Percentiles rank a stretch among this genome's conserved stretches.
Evolutionary conservation across 495 filamentous ascomycete genomes (phyloP).

Genomic region (Echria macrotheca): DNA sequence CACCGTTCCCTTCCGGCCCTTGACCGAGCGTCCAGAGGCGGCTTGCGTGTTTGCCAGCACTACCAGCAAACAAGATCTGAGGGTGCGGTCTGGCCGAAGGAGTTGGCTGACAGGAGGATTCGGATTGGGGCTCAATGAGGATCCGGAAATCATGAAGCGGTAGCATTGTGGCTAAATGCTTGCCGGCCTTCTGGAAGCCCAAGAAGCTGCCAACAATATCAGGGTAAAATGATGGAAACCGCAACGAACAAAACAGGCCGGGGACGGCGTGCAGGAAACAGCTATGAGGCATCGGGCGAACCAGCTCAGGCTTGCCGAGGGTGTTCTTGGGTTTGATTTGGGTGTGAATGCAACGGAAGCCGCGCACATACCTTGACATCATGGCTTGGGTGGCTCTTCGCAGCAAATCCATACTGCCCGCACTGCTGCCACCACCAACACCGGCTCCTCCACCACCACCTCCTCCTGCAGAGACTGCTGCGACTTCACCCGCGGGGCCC

Average conservation of each 20-base stretch:
- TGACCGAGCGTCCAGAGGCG: neutral
- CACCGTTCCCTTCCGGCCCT: slow-evolving; percentile 4
- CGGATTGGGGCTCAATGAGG: slow-evolving; percentile 3
- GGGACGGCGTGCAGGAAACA: neutral
- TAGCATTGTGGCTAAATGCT: slow-evolving; percentile 22
- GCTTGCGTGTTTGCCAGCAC: slow-evolving; percentile 5
- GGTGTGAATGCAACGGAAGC: slow-evolving; percentile 13
- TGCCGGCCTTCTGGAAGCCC: slow-evolving; percentile 24
- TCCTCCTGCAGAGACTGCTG: slow-evolving; percentile 15
- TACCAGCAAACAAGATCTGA: neutral
- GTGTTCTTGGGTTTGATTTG: neutral
- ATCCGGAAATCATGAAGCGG: slow-evolving; percentile 10
- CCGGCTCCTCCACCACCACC: too few relatives aligned
- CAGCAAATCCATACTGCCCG: slow-evolving; percentile 46
- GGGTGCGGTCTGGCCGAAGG: neutral
- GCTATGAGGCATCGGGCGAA: neutral
- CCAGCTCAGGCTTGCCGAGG: neutral
- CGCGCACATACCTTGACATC: slow-evolving; percentile 51
- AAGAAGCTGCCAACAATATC: slow-evolving; percentile 14
- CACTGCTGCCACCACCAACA: too few relatives aligned
- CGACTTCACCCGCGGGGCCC: slow-evolving; percentile 20
- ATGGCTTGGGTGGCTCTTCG: slow-evolving; percentile 51
- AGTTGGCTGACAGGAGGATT: neutral
- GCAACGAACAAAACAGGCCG: slow-evolving; percentile 11
- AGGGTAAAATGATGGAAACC: slow-evolving; percentile 19